Percentiles rank a stretch among this genome's conserved stretches.
phyloP scores from a whole-genome alignment of 139 green algal species.

The Coccomyxa sp. region DNA sequence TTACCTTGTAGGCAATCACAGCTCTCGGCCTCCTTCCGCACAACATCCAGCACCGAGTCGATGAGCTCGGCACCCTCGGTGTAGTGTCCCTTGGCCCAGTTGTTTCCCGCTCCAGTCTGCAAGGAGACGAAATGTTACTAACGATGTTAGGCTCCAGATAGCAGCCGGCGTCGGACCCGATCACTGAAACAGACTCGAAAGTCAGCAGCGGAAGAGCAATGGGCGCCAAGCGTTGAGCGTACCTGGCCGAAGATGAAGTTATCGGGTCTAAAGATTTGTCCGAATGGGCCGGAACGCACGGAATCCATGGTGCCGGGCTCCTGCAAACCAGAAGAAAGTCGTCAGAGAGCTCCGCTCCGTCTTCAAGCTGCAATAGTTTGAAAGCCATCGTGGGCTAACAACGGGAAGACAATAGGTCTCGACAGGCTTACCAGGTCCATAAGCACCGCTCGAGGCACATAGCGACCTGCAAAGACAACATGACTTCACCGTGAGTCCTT shows the following conservation, averaged over 20 bases:
- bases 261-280: conserved; percentile 86
- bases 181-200: background rate
- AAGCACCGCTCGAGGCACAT: conserved; percentile 90
- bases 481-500: background rate
- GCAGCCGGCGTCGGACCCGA: background rate
- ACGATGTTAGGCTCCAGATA: background rate
- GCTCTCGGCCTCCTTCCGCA: conserved; percentile 97
- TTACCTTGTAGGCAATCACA: conserved; percentile 97
- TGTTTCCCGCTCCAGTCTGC: conserved; percentile 96
- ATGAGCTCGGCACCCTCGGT: conserved; percentile 97
- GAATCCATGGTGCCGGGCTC: conserved; percentile 87
- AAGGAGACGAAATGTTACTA: background rate
- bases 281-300: conserved; percentile 85
- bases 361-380: background rate
- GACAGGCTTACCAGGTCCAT: conserved; percentile 74
- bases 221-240: background rate
- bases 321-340: conserved; percentile 2
- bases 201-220: background rate
- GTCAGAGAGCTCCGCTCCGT: background rate
- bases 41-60: conserved; percentile 97
- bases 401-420: background rate
- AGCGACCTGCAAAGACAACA: conserved; percentile 51
- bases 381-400: background rate
- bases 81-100: conserved; percentile 99
- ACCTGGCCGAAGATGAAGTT: conserved; percentile 87